Base-by-base conservation (phyloP, 225 moss, liverwort and hornwort species). In the Antitrichia curtipendula region DNA sequence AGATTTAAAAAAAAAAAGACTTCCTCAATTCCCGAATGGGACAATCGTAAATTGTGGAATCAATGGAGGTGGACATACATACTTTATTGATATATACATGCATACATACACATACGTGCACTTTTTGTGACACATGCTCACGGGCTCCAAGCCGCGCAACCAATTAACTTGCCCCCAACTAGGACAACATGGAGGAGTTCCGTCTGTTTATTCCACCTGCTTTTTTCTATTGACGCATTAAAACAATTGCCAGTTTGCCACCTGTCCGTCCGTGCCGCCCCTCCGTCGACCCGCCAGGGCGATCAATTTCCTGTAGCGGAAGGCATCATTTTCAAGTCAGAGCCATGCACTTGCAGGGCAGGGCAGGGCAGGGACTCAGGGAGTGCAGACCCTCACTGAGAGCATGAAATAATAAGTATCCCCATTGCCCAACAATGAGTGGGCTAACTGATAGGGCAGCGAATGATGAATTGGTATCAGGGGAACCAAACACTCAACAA, bases 1-100 rank as follows among this genome's bases (percentile, higher is more conserved):
- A 21, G 12, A 32, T 9, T 15, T n/a, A n/a, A 10, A 6, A 0
- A 29, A 50, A 50, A 31, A 13, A 7, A 3, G 2, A 13, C 8
- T 14, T 23, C 24, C 1, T 36, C 24, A 52, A 36, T 34, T 14
- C 2, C 52, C 0, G 0, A 75, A 23, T 14, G 3, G 8, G 1
- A 0, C 0, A 0, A 34, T 75, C 2, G 13, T 0, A 75, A 22
- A 52, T 34, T 50, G 34, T 22, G 0, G 5, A 52, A n/a, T n/a
- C n/a, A n/a, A n/a, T n/a, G n/a, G n/a, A n/a, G n/a, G n/a, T n/a
- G n/a, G n/a, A n/a, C n/a, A 71, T 27, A 68, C 1, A 25, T 7
- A 21, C 7, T n/a, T n/a, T n/a, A n/a, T n/a, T n/a, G n/a, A n/a
- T n/a, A 66, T 7, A 27, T 6, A 71, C 4, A 45, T 29, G 28